phyloP scores from a whole-genome alignment of 2,329 filamentous ascomycete genomes.

The Monosporascus sp. region DNA sequence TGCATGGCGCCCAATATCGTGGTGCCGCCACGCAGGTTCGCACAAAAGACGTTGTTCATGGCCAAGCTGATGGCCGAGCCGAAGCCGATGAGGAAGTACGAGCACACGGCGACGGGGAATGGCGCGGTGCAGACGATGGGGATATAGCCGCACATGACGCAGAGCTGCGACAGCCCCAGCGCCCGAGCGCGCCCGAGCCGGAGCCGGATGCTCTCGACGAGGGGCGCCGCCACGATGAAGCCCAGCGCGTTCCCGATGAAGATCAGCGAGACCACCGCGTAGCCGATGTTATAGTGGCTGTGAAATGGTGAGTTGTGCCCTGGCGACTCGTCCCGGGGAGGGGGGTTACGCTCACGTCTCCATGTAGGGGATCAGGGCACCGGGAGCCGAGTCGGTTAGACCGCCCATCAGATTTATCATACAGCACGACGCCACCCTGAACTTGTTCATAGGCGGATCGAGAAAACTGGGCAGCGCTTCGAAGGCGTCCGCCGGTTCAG shows the following conservation, averaged over 20 bases:
- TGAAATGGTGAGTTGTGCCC: neutral
- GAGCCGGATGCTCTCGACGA: slow-evolving; percentile 58
- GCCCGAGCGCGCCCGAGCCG: slow-evolving; percentile 61
- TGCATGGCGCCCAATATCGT: slow-evolving; percentile 58
- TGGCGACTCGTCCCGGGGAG: neutral
- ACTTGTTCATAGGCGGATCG: slow-evolving; percentile 63
- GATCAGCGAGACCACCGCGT: slow-evolving; percentile 73
- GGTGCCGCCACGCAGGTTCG: slow-evolving; percentile 48
- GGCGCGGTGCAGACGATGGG: slow-evolving; percentile 64
- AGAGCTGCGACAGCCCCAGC: slow-evolving; percentile 51
- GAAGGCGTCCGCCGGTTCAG: slow-evolving; percentile 15
- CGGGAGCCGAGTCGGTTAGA: slow-evolving; percentile 69
- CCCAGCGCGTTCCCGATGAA: slow-evolving; percentile 75
- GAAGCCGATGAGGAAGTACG: slow-evolving; percentile 64
- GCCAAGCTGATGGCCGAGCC: slow-evolving; percentile 52
- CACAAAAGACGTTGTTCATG: slow-evolving; percentile 55
- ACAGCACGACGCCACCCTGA: slow-evolving; percentile 59
- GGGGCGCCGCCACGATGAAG: slow-evolving; percentile 67
- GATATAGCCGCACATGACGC: slow-evolving; percentile 58
- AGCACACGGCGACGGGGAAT: slow-evolving; percentile 60
- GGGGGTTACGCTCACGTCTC: slow-evolving; percentile 43
- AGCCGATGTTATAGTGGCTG: slow-evolving; percentile 67
- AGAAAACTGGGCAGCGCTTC: slow-evolving; percentile 37
- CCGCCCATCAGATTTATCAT: slow-evolving; percentile 64
- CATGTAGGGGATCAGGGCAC: slow-evolving; percentile 77